phyloP scores from a whole-genome alignment of 345 rosid genomes.

The Moricandia arvensis region DNA sequence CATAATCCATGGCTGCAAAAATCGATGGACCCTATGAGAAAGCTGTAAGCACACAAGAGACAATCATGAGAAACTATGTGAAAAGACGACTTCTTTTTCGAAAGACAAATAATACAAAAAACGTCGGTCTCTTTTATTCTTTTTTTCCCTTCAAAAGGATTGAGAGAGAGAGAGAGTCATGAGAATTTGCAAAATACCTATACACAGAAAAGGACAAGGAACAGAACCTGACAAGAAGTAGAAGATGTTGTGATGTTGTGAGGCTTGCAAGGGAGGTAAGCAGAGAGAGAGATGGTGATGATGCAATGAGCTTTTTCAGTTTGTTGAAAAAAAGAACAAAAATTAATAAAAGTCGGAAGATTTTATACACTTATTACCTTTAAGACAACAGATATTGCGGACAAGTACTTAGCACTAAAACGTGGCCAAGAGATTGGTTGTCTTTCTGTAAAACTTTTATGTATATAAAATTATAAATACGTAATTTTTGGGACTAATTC shows the following conservation, averaged over 20 bases:
- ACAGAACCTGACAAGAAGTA: slow-evolving; percentile 29
- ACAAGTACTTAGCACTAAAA: slow-evolving; percentile 15
- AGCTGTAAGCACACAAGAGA: slow-evolving; percentile 38
- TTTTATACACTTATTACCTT: slow-evolving; percentile 35
- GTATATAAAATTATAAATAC: slow-evolving; percentile 7
- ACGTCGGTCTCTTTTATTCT: background rate
- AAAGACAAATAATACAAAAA: slow-evolving; percentile 26
- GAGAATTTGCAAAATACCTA: background rate
- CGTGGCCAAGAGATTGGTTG: slow-evolving; percentile 40
- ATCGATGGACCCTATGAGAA: slow-evolving; percentile 28
- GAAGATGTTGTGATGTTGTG: slow-evolving; percentile 11
- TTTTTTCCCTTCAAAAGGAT: background rate
- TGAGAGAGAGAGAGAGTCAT: slow-evolving; percentile 11
- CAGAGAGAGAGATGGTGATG: slow-evolving; percentile 10
- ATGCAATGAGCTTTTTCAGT: slow-evolving; percentile 7
- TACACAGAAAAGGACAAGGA: slow-evolving; percentile 4
- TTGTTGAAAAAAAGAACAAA: background rate
- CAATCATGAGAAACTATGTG: slow-evolving; percentile 30
- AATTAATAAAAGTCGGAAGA: slow-evolving; percentile 21
- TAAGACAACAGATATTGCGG: slow-evolving; percentile 31
- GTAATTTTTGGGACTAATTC: slow-evolving; percentile 30
- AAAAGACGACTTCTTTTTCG: slow-evolving; percentile 10
- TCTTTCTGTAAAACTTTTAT: slow-evolving; percentile 20
- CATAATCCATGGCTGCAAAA: slow-evolving; percentile 37
- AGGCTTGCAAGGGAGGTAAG: slow-evolving; percentile 1